These are phyloP conservation scores for Calcarisporium arbuscula DNA, from an alignment of 2,329 filamentous ascomycete genomes.

Conservation along the genomic window DNA sequence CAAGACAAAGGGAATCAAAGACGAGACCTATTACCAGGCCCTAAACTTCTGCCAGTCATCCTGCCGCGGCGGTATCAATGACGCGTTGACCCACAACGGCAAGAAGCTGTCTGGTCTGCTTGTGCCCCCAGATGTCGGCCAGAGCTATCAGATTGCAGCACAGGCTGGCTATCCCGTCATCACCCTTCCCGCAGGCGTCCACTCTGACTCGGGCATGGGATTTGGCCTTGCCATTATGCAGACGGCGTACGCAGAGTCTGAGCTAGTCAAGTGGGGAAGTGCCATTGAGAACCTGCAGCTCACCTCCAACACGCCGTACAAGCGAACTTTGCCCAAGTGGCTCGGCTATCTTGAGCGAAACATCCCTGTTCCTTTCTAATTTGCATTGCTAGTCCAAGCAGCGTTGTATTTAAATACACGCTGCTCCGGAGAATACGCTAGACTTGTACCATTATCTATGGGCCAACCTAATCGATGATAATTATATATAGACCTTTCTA, in stretches of 20 bases:
- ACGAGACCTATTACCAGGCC: constrained; percentile 63
- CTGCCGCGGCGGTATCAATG: constrained; percentile 63
- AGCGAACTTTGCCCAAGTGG: constrained; percentile 46
- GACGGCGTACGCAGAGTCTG: constrained; percentile 54
- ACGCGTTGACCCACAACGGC: constrained; percentile 47
- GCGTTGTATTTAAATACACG: no score
- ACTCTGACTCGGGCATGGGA: constrained; percentile 50
- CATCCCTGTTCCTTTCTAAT: constrained; percentile 30
- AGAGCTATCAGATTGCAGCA: constrained; percentile 63
- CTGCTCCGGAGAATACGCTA: no score
- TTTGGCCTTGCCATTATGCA: constrained; percentile 53
- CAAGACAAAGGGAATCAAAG: constrained; percentile 50
- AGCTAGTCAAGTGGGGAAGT: constrained; percentile 54
- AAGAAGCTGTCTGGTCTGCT: constrained; percentile 54
- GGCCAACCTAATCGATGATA: no score
- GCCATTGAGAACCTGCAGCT: constrained; percentile 55
- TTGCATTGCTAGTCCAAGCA: no score
- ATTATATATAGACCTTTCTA: no score
- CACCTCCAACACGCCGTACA: constrained; percentile 33
- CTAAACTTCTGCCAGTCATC: constrained; percentile 54
- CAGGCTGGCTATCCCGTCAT: constrained; percentile 72
- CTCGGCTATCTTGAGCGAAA: constrained; percentile 42
- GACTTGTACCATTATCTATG: no score
- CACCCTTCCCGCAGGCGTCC: constrained; percentile 58
- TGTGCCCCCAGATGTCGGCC: constrained; percentile 61